A percentile compares a stretch with the other conserved stretches of the same genome.
Evolutionary conservation across 1,284 basidiomycete species (phyloP).

Genomic region (Cystobasidium sp.): DNA sequence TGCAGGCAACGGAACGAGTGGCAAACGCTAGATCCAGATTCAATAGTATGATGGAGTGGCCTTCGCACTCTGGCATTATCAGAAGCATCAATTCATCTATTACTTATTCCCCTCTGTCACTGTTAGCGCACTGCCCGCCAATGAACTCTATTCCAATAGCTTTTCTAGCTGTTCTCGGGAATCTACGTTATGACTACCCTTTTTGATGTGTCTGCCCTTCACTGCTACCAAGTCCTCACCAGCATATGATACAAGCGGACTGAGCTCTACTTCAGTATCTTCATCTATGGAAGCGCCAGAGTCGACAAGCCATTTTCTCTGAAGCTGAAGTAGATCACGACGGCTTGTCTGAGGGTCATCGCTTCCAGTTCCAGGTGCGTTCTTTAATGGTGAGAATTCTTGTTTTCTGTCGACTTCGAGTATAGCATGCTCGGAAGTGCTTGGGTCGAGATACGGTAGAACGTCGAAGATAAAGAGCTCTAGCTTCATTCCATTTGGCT

Average conservation of each 20-base stretch:
- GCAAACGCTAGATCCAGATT: too few relatives aligned
- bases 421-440: slow-evolving; percentile 68
- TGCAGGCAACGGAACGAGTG: too few relatives aligned
- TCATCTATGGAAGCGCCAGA: slow-evolving; percentile 71
- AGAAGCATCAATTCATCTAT: too few relatives aligned
- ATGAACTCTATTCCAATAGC: slow-evolving; percentile 25
- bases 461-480: slow-evolving; percentile 99
- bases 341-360: slow-evolving; percentile 91
- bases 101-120: too few relatives aligned
- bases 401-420: slow-evolving; percentile 85
- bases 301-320: slow-evolving; percentile 76
- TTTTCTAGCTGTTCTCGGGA: slow-evolving; percentile 50
- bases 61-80: too few relatives aligned
- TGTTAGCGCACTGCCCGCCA: too few relatives aligned
- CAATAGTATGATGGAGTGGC: too few relatives aligned
- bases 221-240: slow-evolving; percentile 86
- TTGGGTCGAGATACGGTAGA: slow-evolving; percentile 79
- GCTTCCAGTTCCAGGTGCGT: slow-evolving; percentile 90
- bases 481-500: slow-evolving; percentile 99
- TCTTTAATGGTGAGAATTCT: slow-evolving; percentile 97
- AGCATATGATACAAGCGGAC: slow-evolving; percentile 83
- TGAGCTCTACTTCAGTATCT: slow-evolving; percentile 83
- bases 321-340: slow-evolving; percentile 87
- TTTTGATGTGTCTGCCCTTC: slow-evolving; percentile 73
- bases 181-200: slow-evolving; percentile 60